Evolutionary conservation across 169 alveolate genomes (phyloP), one percentile per base, ranked within the genome.

Genomic region (Eimeria falciformis): DNA sequence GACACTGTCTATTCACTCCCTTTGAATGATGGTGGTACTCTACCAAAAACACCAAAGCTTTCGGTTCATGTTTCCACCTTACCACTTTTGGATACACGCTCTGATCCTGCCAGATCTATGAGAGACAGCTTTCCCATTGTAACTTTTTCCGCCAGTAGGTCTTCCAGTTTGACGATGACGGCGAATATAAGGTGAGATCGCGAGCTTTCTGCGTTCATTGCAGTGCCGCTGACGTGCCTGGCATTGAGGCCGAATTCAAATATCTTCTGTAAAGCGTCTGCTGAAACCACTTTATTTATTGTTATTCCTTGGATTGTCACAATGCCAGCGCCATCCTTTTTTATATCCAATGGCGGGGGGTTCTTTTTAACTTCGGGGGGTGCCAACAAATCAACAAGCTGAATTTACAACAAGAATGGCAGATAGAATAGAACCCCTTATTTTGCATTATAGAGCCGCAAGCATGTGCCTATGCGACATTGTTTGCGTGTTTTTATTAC

Each of bases 31-130:
- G n/a, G n/a, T n/a, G n/a, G n/a, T n/a, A n/a, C n/a, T n/a, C n/a
- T n/a, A n/a, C n/a, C n/a, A n/a, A n/a, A n/a, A n/a, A n/a, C n/a
- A n/a, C n/a, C n/a, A n/a, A n/a, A n/a, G n/a, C n/a, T n/a, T n/a
- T n/a, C n/a, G n/a, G 58, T 50, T 50, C 58, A 50, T 9, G 58
- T n/a, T 50, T 50, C 21, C 58, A 50, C 21, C 58, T 14, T 37
- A 90, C 93, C 93, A 33, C 91, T 78, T 27, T 90, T 90, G 85
- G 79, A 43, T 3, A 78, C 95, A 68, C 98, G 87, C 93, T 97
- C 99, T 46, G 98, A 95, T 0, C 99, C 99, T 3, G 99, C 99
- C 82, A 97, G 96, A 85, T 97, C 99, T 2, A 97, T 97, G 18
- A 97, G 93, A 47, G 97, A 95, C 40, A 97, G 85, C 82, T 97